Base-by-base conservation (phyloP, 495 filamentous ascomycete genomes). In the Podospora australis region DNA sequence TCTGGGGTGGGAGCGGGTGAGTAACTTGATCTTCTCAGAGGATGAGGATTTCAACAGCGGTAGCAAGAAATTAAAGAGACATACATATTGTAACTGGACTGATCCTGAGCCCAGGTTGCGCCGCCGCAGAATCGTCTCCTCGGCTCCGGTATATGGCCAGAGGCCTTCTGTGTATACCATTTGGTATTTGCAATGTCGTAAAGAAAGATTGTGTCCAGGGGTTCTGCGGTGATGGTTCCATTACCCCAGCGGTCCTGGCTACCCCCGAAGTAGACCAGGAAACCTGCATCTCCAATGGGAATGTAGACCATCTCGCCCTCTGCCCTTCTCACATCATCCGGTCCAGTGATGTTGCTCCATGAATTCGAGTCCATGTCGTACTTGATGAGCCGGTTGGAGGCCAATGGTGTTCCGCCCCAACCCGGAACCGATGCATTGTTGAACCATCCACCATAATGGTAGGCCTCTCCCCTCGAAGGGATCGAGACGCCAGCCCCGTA, bases 361-460 rank as follows among this genome's bases (percentile, higher is more conserved):
- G 47, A 16, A 14, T 49, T 45, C 10, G 17, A 36, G 46, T 57
- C 54, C 57, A 59, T 59, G 44, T 52, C 35, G 54, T 59, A 59
- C 25, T 57, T 57, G 22, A 57, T 36, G 16, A 59, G 19, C 6
- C 39, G 23, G 9, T 46, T 45, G 4, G 50, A 51, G n/a, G 57
- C 57, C 6, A 9, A 28, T 2, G 38, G 36, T 7, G 50, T 42
- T 0, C 56, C 56, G 4, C 44, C 17, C 74, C 71, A 78, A 14
- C 66, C 69, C 0, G 66, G 59, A 1, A 71, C 64, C 2, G 72
- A 72, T 7, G 52, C 54, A 42, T 73, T 68, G 38, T 62, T 70
- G 45, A 73, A 52, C 68, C 68, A 79, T 36, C 77, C 77, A 34
- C 76, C 77, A 17, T 58, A 62, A 49, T 62, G 60, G 38, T 57